A percentile compares a stretch with the other conserved stretches of the same genome.
Conservation (phyloP, 1,284 basidiomycete genomes). For the Fomitiporia mediterranea region DNA sequence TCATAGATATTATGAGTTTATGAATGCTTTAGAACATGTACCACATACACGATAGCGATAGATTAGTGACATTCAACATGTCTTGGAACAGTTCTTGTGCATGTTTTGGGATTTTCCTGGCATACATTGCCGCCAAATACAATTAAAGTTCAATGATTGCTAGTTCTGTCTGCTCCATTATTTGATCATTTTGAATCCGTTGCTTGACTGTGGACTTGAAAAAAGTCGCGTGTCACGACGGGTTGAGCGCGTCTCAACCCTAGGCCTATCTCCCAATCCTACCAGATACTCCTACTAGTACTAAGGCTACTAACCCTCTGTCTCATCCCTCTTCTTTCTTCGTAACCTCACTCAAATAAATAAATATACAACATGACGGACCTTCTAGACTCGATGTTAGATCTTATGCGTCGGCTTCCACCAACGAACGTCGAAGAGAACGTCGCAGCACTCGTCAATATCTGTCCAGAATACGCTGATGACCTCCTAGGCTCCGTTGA, state of each 20-base stretch:
- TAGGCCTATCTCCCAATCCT: neutral
- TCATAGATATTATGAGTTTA: neutral
- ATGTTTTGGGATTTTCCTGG: too few relatives aligned
- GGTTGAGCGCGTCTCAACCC: neutral
- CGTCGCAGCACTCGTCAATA: constrained; percentile 73
- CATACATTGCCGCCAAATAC: too few relatives aligned
- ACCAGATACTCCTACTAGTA: neutral
- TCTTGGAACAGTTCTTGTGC: too few relatives aligned
- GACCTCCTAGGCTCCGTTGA: constrained; percentile 95
- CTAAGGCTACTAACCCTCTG: neutral
- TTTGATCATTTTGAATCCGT: too few relatives aligned
- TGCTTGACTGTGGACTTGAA: neutral
- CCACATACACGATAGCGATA: neutral
- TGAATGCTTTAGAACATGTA: too few relatives aligned
- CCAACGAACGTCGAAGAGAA: constrained; percentile 91
- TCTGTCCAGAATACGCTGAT: constrained; percentile 93
- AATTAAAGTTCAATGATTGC: too few relatives aligned
- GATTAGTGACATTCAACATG: too few relatives aligned
- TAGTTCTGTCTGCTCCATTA: too few relatives aligned
- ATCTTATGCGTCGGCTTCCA: constrained; percentile 93
- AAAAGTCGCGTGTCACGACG: neutral
- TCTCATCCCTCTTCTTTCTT: neutral
- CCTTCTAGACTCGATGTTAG: constrained; percentile 85
- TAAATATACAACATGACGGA: constrained; percentile 49
- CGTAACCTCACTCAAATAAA: neutral